These are phyloP conservation scores for Yarrowia sp. DNA, from an alignment of 805 yeast genomes.

Conservation along the genomic window DNA sequence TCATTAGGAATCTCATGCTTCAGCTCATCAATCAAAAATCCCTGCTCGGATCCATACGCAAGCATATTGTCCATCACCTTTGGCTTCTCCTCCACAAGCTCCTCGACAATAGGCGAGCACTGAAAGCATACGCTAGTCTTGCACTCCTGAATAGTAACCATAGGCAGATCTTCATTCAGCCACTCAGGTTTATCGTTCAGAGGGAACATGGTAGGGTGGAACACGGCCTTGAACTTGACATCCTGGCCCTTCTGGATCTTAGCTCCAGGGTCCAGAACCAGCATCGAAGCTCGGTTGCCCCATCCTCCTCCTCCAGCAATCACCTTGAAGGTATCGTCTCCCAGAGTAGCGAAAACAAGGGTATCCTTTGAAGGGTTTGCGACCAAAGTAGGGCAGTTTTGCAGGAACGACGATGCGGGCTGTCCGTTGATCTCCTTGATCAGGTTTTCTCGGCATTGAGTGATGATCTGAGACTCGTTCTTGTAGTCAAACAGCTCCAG, in stretches of 20 bases:
- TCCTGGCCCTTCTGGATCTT: slow-evolving; percentile 55
- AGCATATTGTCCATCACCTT: slow-evolving; percentile 43
- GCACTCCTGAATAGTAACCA: slow-evolving; percentile 38
- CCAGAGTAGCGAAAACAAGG: slow-evolving; percentile 40
- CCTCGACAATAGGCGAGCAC: slow-evolving; percentile 46
- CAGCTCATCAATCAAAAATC: slow-evolving; percentile 46
- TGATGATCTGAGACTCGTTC: slow-evolving; percentile 52
- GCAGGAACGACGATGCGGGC: slow-evolving; percentile 66
- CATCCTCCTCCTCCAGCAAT: slow-evolving; percentile 80
- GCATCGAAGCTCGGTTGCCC: slow-evolving; percentile 71
- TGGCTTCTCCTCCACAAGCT: slow-evolving; percentile 42
- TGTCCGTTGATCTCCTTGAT: slow-evolving; percentile 61
- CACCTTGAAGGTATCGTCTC: slow-evolving; percentile 54
- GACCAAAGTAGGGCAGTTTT: slow-evolving; percentile 45
- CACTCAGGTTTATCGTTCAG: slow-evolving; percentile 16
- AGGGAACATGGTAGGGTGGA: slow-evolving; percentile 18
- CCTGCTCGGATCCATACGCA: slow-evolving; percentile 49
- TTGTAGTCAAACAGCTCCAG: slow-evolving; percentile 42
- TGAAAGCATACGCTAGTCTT: slow-evolving; percentile 45
- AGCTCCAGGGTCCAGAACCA: slow-evolving; percentile 70
- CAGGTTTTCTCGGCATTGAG: slow-evolving; percentile 63
- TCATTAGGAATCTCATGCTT: slow-evolving; percentile 48
- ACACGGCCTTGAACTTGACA: slow-evolving; percentile 52
- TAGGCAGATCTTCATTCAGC: neutral
- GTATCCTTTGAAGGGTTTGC: slow-evolving; percentile 39